These are phyloP conservation scores for Myriosclerotinia curreyana DNA, from an alignment of 2,329 filamentous ascomycete genomes.

Conservation along the genomic window DNA sequence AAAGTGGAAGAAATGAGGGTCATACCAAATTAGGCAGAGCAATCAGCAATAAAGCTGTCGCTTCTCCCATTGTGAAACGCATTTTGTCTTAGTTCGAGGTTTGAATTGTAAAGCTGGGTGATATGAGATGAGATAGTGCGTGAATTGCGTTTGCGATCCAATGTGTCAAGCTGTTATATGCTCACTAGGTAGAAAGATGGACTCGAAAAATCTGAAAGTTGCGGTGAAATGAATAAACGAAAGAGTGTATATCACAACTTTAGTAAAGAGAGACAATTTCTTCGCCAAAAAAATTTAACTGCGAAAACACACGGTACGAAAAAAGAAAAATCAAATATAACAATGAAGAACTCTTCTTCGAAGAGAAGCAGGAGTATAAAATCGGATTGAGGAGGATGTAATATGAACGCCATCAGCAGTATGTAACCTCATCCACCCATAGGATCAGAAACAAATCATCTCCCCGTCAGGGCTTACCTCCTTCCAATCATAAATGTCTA, in stretches of 20 bases:
- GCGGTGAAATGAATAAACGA: neutral
- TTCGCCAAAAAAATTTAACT: neutral
- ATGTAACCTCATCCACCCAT: too few species aligned
- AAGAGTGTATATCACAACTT: neutral
- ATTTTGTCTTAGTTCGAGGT: neutral
- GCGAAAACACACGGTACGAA: neutral
- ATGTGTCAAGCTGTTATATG: too few species aligned
- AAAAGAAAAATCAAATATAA: neutral
- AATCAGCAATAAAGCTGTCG: neutral
- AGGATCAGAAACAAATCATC: too few species aligned
- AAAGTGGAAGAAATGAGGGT: too few species aligned
- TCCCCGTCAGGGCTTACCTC: too few species aligned
- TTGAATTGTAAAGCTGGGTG: too few species aligned
- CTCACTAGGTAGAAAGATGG: too few species aligned
- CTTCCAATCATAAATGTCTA: too few species aligned
- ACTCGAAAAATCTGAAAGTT: too few species aligned
- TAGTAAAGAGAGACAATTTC: neutral
- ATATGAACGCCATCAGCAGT: too few species aligned
- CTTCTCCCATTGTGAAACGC: constrained; percentile 11
- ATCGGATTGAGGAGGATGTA: too few species aligned
- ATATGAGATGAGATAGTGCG: neutral
- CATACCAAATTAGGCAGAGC: constrained; percentile 7
- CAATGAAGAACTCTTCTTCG: too few species aligned
- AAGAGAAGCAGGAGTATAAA: neutral
- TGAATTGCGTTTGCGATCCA: neutral